Evolutionary conservation across 2,329 filamentous ascomycete genomes (phyloP).

Genomic region (Fusarium hainanense): DNA sequence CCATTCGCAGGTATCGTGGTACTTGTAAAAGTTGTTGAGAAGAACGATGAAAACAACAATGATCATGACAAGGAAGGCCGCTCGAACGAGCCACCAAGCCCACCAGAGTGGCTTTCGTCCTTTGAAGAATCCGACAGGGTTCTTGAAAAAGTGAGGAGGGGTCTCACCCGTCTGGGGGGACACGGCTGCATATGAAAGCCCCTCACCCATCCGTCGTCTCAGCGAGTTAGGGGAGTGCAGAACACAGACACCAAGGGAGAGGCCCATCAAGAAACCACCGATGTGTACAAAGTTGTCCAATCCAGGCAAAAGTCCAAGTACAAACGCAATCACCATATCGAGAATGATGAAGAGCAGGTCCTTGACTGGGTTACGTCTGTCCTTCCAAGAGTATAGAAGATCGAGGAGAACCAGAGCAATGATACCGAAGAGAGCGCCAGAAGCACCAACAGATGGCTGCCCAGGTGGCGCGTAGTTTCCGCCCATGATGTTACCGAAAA

Average conservation of each 20-base stretch:
- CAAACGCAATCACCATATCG: conserved; percentile 90
- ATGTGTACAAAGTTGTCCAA: conserved; percentile 98
- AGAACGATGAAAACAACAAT: conserved; percentile 88
- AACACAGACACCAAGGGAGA: conserved; percentile 86
- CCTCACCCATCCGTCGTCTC: conserved; percentile 76
- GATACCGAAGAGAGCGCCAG: conserved; percentile 90
- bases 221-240: conserved; percentile 88
- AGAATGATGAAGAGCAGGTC: conserved; percentile 89
- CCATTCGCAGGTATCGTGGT: conserved; percentile 80
- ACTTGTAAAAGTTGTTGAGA: conserved; percentile 88
- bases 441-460: conserved; percentile 87
- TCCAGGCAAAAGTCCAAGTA: conserved; percentile 89
- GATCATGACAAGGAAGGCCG: conserved; percentile 80
- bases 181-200: conserved; percentile 78
- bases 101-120: conserved; percentile 95
- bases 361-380: conserved; percentile 78
- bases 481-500: conserved; percentile 95
- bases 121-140: conserved; percentile 84
- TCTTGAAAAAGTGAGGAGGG: conserved; percentile 67
- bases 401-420: conserved; percentile 90
- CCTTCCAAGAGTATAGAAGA: conserved; percentile 90
- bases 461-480: conserved; percentile 90
- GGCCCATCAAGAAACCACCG: conserved; percentile 92
- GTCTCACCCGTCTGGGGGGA: conserved; percentile 61
- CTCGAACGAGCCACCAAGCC: conserved; percentile 94